These are phyloP conservation scores for Linnemannia hyalina DNA, from an alignment of 192 early-diverging fungal species.

Conservation along the genomic window DNA sequence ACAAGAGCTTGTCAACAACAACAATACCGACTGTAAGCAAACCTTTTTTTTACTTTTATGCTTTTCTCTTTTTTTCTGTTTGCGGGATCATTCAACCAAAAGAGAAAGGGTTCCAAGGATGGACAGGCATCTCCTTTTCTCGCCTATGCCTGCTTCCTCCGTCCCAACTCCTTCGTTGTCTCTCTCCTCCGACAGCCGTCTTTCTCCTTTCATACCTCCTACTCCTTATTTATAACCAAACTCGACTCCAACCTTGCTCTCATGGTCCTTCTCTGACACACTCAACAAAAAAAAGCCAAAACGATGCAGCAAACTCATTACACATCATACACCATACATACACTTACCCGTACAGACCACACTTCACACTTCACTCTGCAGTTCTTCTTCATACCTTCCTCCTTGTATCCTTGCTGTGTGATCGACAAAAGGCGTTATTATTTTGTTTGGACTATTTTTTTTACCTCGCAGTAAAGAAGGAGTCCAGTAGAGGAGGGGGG, in stretches of 20 bases:
- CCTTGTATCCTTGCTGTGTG: neutral
- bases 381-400: neutral
- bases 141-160: neutral
- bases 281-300: too few species aligned
- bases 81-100: neutral
- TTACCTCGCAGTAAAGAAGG: neutral
- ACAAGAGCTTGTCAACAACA: neutral
- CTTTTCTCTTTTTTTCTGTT: neutral
- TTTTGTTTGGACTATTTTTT: too few species aligned
- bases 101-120: neutral
- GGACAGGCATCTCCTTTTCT: neutral
- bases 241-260: neutral
- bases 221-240: slow-evolving; percentile 5
- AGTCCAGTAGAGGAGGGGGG: neutral
- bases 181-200: neutral
- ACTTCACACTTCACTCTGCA: neutral
- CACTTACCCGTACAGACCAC: neutral
- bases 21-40: neutral
- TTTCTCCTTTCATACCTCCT: slow-evolving; percentile 1
- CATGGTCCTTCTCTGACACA: neutral
- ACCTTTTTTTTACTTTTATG: too few species aligned
- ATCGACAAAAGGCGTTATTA: neutral
- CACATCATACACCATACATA: neutral
- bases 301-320: neutral
- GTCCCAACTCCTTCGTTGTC: neutral